These are phyloP conservation scores for Brassica balearica DNA, from an alignment of 441 rosid species.

Conservation along the genomic window DNA sequence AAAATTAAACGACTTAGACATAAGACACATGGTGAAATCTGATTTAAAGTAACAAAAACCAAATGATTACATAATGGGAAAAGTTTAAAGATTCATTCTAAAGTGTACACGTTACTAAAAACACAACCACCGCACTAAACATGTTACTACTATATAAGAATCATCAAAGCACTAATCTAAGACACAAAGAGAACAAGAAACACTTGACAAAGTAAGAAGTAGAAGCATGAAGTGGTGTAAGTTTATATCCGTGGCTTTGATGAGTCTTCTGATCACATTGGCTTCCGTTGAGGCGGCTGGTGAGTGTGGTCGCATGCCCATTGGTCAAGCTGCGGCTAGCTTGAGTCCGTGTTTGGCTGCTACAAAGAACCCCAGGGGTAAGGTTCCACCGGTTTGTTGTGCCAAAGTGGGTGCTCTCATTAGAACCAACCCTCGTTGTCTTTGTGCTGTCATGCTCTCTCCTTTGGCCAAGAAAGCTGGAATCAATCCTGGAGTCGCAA, in stretches of 20 bases:
- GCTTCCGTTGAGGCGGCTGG: conserved; percentile 54
- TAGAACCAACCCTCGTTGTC: conserved; percentile 71
- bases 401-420: conserved; percentile 69
- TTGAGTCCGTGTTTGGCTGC: conserved; percentile 76
- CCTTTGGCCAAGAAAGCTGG: conserved; percentile 82
- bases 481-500: conserved; percentile 74
- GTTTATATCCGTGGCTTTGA: conserved; percentile 39
- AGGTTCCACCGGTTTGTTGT: conserved; percentile 73
- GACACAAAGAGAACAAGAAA: background rate
- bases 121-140: conserved; percentile 45
- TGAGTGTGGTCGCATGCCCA: conserved; percentile 75
- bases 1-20: conserved; percentile 13
- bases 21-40: conserved; percentile 43
- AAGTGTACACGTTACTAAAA: conserved; percentile 36
- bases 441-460: conserved; percentile 77
- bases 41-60: conserved; percentile 30
- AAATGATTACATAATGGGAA: conserved; percentile 34
- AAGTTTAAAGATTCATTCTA: background rate
- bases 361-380: conserved; percentile 55
- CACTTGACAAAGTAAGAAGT: background rate
- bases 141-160: conserved; percentile 33
- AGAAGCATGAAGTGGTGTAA: conserved; percentile 40
- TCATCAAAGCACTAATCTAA: conserved; percentile 29
- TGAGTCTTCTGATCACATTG: conserved; percentile 45
- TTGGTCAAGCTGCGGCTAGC: conserved; percentile 70